Conservation (phyloP, 1,284 basidiomycete genomes). For the Trichosporon inkin region DNA sequence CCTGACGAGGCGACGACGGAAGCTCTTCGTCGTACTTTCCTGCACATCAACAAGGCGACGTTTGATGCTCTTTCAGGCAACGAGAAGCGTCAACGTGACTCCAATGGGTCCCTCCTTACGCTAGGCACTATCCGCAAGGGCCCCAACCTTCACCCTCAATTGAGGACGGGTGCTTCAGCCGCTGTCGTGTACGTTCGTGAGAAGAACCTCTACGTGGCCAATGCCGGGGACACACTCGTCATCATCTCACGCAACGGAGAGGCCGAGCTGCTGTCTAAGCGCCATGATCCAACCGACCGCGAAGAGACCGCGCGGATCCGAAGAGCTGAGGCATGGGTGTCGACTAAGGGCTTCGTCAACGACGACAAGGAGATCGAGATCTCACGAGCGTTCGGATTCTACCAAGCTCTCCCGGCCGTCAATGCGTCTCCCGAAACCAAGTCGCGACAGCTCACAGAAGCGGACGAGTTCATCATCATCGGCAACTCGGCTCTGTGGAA, state of each 20-base stretch:
- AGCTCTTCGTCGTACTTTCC: slow-evolving; percentile 78
- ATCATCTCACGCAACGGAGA: slow-evolving; percentile 78
- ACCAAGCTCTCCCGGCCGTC: slow-evolving; percentile 83
- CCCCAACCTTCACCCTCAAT: slow-evolving; percentile 40
- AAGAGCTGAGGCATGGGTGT: slow-evolving; percentile 91
- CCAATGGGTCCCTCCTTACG: slow-evolving; percentile 56
- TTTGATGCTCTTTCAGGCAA: slow-evolving; percentile 60
- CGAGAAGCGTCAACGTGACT: slow-evolving; percentile 61
- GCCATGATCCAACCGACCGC: slow-evolving; percentile 87
- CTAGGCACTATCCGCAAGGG: slow-evolving; percentile 12
- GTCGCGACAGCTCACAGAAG: slow-evolving; percentile 67
- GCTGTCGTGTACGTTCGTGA: slow-evolving; percentile 81
- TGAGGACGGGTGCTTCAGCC: slow-evolving; percentile 75
- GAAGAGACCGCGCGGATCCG: slow-evolving; percentile 82
- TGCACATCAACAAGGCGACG: slow-evolving; percentile 73
- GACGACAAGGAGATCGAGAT: slow-evolving; percentile 75
- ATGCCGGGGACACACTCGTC: slow-evolving; percentile 83
- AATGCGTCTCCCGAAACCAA: slow-evolving; percentile 81
- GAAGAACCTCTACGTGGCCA: slow-evolving; percentile 82
- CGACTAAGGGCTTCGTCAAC: slow-evolving; percentile 87
- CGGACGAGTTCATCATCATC: slow-evolving; percentile 95
- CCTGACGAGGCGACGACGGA: slow-evolving; percentile 62
- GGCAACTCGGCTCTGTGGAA: slow-evolving; percentile 94
- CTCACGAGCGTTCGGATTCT: slow-evolving; percentile 91
- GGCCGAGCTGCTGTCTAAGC: slow-evolving; percentile 69